These are phyloP conservation scores for Tulasnella sp. DNA, from an alignment of 768 basidiomycete genomes.

Conservation along the genomic window DNA sequence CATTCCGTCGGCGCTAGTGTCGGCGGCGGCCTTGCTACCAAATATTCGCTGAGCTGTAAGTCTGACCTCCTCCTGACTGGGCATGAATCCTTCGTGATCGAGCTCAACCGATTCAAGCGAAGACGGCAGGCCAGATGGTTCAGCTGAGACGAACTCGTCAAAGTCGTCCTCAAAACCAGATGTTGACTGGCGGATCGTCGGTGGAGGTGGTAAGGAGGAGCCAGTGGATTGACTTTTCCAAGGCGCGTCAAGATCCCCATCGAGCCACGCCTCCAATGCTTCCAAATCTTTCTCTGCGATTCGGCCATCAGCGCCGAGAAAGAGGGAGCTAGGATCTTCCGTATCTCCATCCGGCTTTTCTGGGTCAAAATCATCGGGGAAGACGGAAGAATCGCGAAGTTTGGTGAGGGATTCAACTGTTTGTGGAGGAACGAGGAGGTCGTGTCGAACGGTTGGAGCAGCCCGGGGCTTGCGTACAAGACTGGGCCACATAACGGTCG, in stretches of 20 bases:
- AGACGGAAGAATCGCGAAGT: background rate
- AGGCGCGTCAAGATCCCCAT: constrained; percentile 39
- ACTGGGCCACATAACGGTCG: constrained; percentile 85
- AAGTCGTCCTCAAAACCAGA: constrained; percentile 72
- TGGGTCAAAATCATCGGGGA: constrained; percentile 18
- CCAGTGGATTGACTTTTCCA: constrained; percentile 4
- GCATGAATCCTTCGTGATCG: constrained; percentile 25
- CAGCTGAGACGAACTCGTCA: constrained; percentile 63
- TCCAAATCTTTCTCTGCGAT: constrained; percentile 39
- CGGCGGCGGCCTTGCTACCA: constrained; percentile 20
- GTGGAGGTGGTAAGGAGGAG: background rate
- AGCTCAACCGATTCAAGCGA: background rate
- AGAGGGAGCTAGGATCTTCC: constrained; percentile 14
- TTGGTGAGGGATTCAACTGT: background rate
- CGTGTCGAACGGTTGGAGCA: background rate
- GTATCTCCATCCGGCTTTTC: background rate
- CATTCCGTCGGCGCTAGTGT: constrained; percentile 9
- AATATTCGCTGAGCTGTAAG: constrained; percentile 31
- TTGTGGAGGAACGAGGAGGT: background rate
- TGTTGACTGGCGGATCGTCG: background rate
- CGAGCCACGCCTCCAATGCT: constrained; percentile 55
- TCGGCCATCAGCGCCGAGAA: background rate
- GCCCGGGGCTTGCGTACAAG: constrained; percentile 40
- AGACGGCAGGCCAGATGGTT: constrained; percentile 38
- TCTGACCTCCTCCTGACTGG: constrained; percentile 30